phyloP scores from a whole-genome alignment of 805 yeast genomes.

The Tetrapisispora namnaoensis region DNA sequence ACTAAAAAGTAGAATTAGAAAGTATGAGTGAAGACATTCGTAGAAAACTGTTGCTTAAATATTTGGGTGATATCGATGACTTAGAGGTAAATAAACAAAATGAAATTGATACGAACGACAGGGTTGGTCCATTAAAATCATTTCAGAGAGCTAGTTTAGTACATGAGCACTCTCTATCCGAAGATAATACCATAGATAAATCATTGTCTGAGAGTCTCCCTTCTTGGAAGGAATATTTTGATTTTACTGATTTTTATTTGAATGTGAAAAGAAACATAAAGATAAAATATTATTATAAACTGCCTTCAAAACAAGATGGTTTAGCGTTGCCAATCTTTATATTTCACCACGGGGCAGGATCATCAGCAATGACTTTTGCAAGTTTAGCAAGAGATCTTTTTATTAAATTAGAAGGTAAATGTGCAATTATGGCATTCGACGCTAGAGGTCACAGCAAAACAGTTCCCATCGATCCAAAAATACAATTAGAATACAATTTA shows the following conservation, averaged over 20 bases:
- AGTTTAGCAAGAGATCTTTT: conserved; percentile 33
- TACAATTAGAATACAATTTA: conserved; percentile 35
- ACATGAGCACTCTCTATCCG: neutral
- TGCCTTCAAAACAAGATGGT: conserved; percentile 33
- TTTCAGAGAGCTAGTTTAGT: neutral
- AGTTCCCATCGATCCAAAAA: conserved; percentile 12
- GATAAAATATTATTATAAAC: conserved; percentile 49
- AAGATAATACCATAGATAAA: neutral
- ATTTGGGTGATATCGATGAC: conserved; percentile 6
- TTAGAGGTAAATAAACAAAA: conserved; percentile 6
- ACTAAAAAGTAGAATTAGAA: too few relatives aligned
- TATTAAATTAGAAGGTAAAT: conserved; percentile 28
- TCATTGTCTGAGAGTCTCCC: neutral
- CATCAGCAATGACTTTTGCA: conserved; percentile 72
- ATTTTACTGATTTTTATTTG: conserved; percentile 8
- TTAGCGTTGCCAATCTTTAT: conserved; percentile 47
- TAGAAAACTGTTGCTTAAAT: conserved; percentile 10
- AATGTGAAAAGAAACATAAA: conserved; percentile 11
- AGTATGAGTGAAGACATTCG: conserved; percentile 18
- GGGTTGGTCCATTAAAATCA: neutral
- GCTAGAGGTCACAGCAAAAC: conserved; percentile 78
- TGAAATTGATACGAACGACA: neutral
- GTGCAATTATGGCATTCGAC: conserved; percentile 68
- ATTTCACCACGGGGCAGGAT: conserved; percentile 94
- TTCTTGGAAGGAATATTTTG: conserved; percentile 21